Base-by-base conservation (phyloP, 441 rosid genomes). In the Bocquillonia castaneifolia region DNA sequence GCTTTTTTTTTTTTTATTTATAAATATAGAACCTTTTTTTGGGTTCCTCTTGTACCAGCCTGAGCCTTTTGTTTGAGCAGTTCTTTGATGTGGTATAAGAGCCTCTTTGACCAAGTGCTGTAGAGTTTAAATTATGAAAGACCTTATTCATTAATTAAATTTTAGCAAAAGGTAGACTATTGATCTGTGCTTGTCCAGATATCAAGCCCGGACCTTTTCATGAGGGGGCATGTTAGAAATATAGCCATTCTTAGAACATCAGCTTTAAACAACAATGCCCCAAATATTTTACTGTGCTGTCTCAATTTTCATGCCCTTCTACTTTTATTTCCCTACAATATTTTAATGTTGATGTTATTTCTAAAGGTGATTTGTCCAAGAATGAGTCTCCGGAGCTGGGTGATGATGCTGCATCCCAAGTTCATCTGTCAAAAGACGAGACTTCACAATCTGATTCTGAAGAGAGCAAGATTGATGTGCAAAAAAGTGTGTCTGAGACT, bases 341-440 rank as follows among this genome's bases (percentile, higher is more conserved):
- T 22, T 37, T 40, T 69, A 42, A 83, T 61, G 17, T 67, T 31
- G 71, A 55, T 74, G 54, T 56, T 72, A 56, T 53, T 73, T 75
- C 65, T 72, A 45, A 65, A 85, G 85, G 75, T 73, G 77, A 60
- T 75, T 72, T 72, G 66, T 80, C 80, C 55, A 87, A 87, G 76
- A 71, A 82, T 44, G 91, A 74, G 76, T 80, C 86, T 69, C 44
- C 58, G 65, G 74, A 75, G 74, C 53, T 78, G 23, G 84, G 83
- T 61, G 22, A 65, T 25, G 70, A 55, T 74, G 51, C 62, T 68
- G 52, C 50, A 68, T 73, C 65, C 69, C 42, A 63, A 85, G 85
- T 71, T 73, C 78, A 63, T 74, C 71, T 72, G 64, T 81, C 81
- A 61, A 87, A 87, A 77, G 72, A 82, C 48, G 90, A 73, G 76